phyloP scores from a whole-genome alignment of 176 grass and related monocot genomes.

The Oryza glumipatula region DNA sequence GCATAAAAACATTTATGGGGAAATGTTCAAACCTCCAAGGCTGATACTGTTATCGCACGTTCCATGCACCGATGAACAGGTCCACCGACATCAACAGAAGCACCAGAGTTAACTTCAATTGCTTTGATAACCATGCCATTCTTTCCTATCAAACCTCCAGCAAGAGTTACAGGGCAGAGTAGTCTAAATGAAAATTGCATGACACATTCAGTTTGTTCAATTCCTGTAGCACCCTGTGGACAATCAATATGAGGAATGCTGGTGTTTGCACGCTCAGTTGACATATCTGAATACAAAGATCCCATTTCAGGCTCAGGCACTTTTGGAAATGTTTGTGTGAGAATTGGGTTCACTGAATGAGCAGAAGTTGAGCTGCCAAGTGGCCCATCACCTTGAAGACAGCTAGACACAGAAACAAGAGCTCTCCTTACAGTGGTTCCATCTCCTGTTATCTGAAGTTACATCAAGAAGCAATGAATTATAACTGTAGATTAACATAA shows the following conservation, averaged over 20 bases:
- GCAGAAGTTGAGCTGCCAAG: background rate
- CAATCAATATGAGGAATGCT: background rate
- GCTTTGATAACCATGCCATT: slow-evolving; percentile 43
- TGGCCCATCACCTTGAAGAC: slow-evolving; percentile 44
- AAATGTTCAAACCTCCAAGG: slow-evolving; percentile 47
- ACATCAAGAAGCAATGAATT: background rate
- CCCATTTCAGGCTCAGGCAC: slow-evolving; percentile 24
- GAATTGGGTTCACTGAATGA: slow-evolving; percentile 9
- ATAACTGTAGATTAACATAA: background rate
- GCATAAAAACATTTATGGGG: too few species aligned
- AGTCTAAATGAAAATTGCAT: slow-evolving; percentile 54
- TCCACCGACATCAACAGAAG: slow-evolving; percentile 40
- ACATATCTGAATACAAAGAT: slow-evolving; percentile 21
- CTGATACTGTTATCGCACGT: slow-evolving; percentile 53
- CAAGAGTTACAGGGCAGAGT: slow-evolving; percentile 33
- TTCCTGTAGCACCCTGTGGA: slow-evolving; percentile 26
- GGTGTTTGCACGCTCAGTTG: slow-evolving; percentile 41
- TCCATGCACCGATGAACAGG: slow-evolving; percentile 30
- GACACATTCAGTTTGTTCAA: slow-evolving; percentile 26
- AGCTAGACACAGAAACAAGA: slow-evolving; percentile 51
- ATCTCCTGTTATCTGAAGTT: slow-evolving; percentile 50
- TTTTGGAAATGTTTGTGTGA: slow-evolving; percentile 34
- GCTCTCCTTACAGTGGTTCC: slow-evolving; percentile 39
- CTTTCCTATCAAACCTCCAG: slow-evolving; percentile 55
- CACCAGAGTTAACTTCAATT: slow-evolving; percentile 43